Percentiles rank a stretch among this genome's conserved stretches.
Conservation (phyloP, 2,329 filamentous ascomycete species). For the Ceratocystis harringtonii region DNA sequence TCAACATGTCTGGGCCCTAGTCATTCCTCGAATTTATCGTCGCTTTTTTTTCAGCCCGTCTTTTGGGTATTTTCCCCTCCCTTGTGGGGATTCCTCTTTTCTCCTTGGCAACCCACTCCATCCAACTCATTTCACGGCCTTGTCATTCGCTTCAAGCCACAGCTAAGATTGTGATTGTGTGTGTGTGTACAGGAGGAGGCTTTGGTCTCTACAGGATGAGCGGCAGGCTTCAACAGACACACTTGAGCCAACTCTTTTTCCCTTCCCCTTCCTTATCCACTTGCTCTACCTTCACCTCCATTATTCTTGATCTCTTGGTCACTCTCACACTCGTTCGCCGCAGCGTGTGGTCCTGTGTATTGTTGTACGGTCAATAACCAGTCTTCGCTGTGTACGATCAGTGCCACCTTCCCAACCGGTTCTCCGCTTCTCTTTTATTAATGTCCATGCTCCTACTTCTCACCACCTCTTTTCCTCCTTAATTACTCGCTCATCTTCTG, state of each 20-base stretch:
- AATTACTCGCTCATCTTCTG: neutral
- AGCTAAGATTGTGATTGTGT: conserved; percentile 1
- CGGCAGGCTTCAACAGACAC: neutral
- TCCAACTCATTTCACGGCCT: neutral
- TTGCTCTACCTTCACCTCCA: neutral
- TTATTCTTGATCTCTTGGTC: neutral
- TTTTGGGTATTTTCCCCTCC: conserved; percentile 1
- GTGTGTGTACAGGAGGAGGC: neutral
- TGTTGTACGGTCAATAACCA: neutral
- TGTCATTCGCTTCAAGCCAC: conserved; percentile 7
- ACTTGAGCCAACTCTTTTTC: neutral
- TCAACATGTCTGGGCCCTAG: neutral
- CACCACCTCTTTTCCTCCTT: neutral
- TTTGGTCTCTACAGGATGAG: neutral
- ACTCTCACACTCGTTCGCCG: neutral
- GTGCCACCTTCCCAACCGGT: neutral
- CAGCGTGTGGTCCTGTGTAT: neutral
- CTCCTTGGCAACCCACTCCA: conserved; percentile 1
- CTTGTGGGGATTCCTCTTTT: conserved; percentile 3
- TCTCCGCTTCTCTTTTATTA: neutral
- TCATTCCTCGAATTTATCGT: neutral
- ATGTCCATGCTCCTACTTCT: neutral
- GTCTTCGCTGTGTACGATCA: neutral
- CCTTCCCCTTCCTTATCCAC: neutral
- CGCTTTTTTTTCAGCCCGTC: neutral